Base-by-base conservation (phyloP, 805 yeast genomes). In the Candida golubevii region DNA sequence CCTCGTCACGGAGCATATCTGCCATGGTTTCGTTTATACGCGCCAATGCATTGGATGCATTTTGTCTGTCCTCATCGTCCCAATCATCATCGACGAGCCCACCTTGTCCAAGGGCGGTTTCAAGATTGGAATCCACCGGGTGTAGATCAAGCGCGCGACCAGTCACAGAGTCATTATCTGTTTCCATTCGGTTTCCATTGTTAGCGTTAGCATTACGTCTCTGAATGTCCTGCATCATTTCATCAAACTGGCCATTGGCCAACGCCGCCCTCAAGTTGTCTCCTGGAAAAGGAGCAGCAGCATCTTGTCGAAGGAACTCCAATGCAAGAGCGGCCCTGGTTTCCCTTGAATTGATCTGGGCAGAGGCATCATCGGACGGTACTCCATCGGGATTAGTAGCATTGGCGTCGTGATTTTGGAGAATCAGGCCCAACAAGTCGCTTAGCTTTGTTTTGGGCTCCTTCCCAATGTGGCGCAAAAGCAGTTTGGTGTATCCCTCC, bases 401-500 rank as follows among this genome's bases (percentile, higher is more conserved):
- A 18, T 18, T 18, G 4, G 5, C 4, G 23, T 18, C 23, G 23
- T 18, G 23, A 33, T 41, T 35, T 26, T 44, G 42, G n/a, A 42
- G 36, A 39, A 53, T 45, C 54, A 33, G 57, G 23, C 35, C 39
- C 29, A 69, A 58, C 65, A 69, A 56, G 42, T 68, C 71, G 27
- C 62, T 60, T 47, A 71, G 61, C 45, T 64, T 68, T 11, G 73
- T 63, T 39, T 70, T 61, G 34, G 76, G 74, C 48, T 74, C 79
- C 38, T 67, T 73, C 2, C 93, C 93, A 37, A 85, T 77, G 46
- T 74, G 77, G 49, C 71, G 78, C 42, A 73, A 59, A 13, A 85
- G 66, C 58, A 83, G 71, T 56, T 78, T 80, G 27, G 68, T 61
- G 59, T 82, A 83, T 0, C 88, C 88, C 38, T 81, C 80, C 59